phyloP scores from a whole-genome alignment of 2,329 filamentous ascomycete genomes.

The Exophiala aquamarina region DNA sequence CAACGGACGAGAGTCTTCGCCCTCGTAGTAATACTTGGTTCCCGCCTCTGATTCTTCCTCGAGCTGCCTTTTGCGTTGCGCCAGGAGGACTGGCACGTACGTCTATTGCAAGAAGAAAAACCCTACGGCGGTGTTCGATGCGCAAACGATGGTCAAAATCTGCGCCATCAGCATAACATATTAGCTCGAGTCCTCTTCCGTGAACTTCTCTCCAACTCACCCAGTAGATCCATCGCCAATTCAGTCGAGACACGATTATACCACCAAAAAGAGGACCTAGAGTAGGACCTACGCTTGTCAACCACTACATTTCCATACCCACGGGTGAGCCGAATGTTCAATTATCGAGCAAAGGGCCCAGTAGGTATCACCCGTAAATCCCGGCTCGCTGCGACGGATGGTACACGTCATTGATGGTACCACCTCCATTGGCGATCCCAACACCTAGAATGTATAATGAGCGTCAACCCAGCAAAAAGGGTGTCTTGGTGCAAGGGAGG shows the following conservation, averaged over 20 bases:
- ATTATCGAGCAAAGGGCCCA: conserved; percentile 22
- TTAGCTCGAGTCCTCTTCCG: conserved; percentile 44
- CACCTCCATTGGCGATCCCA: conserved; percentile 25
- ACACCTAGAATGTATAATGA: conserved; percentile 37
- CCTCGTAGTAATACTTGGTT: conserved; percentile 20
- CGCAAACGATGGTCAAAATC: conserved; percentile 33
- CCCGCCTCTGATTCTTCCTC: conserved; percentile 36
- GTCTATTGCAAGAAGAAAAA: conserved; percentile 61
- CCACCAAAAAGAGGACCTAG: conserved; percentile 39
- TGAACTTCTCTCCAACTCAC: conserved; percentile 45
- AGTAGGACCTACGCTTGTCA: conserved; percentile 14
- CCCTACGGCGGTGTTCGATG: conserved; percentile 59
- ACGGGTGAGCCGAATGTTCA: no score
- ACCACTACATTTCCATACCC: not conserved
- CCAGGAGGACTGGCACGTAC: conserved; percentile 61
- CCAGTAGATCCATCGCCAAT: conserved; percentile 53
- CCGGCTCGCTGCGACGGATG: conserved; percentile 23
- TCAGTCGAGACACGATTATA: conserved; percentile 45
- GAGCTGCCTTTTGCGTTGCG: conserved; percentile 52
- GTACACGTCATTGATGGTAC: conserved; percentile 27
- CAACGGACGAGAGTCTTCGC: conserved; percentile 23
- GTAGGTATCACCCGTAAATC: conserved; percentile 25
- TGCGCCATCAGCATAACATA: conserved; percentile 51
- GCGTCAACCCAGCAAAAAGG: conserved; percentile 37
- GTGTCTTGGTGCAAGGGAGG: no score